Evolutionary conservation across 2,329 filamentous ascomycete genomes (phyloP), one percentile per base, ranked within the genome.

Genomic region (Dryadomyces quercus-mongolicae): DNA sequence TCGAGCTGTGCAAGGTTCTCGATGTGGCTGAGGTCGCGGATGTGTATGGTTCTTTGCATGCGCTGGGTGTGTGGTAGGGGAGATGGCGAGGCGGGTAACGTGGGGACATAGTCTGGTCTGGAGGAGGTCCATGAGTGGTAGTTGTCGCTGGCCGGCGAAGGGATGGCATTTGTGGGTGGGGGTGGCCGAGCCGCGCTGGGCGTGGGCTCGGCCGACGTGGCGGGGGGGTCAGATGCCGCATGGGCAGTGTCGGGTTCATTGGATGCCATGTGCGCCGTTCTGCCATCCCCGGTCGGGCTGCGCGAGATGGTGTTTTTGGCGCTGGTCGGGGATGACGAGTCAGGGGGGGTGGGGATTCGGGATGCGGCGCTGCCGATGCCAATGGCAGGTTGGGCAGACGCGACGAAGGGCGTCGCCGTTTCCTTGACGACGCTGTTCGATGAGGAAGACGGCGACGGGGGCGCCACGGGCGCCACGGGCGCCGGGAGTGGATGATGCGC

Each of bases 11-110:
- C 90, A 59, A 98, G 85, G 65, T 81, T 89, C 66, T 93, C 88
- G 58, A 98, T 92, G 65, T 98, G 93, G 45, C 85, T 86, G 51
- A 98, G 75, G 67, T 95, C 90, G 63, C 87, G 86, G 46, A 98
- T 84, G 65, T 87, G 86, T 64, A 97, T 87, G 3, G 77, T 77
- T 12, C 68, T 72, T 53, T 77, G 74, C 52, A 69, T 66, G 55
- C 70, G 68, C 20, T 68, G 53, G 7, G 54, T 20, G 0, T 38
- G 18, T 1, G 67, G 62, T 51, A 62, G 60, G 38, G 63, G 57
- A 43, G 45, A 65, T 61, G 15, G 64, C 64, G 58, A 61, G 61
- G 49, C 64, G 56, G 56, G 62, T 58, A 44, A 61, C 52, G 59
- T 58, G 60, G 34, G 56, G 51, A 49, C 43, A 18, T 9, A 36